Evolutionary conservation across 1,284 basidiomycete genomes (phyloP).

Genomic region (Ganoderma resinaceum): DNA sequence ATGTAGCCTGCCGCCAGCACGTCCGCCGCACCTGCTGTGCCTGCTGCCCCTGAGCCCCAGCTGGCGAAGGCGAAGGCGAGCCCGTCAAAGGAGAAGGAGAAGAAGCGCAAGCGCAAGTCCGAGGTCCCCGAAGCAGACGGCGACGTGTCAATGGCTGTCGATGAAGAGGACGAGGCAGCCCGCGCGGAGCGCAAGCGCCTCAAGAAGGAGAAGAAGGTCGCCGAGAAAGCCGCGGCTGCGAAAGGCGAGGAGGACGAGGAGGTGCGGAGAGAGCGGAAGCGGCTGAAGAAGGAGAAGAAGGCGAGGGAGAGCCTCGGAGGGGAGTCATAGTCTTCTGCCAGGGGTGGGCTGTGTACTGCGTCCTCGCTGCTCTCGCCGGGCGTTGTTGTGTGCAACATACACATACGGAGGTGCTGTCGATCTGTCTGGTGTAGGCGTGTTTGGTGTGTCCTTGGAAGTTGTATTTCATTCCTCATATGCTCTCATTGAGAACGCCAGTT

Average conservation of each 20-base stretch:
- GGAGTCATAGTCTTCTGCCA: conserved; percentile 37
- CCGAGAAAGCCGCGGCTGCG: conserved; percentile 52
- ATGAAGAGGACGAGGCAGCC: conserved; percentile 65
- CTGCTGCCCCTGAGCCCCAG: conserved; percentile 30
- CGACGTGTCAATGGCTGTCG: conserved; percentile 51
- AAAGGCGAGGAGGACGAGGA: conserved; percentile 42
- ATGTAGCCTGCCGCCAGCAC: conserved; percentile 54
- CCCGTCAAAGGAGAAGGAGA: conserved; percentile 54
- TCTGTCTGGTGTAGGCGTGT: conserved; percentile 22
- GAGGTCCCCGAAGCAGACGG: conserved; percentile 55
- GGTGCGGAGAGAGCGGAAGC: conserved; percentile 42
- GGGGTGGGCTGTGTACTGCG: conserved; percentile 1
- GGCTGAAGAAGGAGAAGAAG: conserved; percentile 46
- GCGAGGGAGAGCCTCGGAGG: conserved; percentile 43
- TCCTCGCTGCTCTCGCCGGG: conserved; percentile 1
- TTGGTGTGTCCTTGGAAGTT: conserved; percentile 16
- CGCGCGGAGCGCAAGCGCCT: conserved; percentile 42
- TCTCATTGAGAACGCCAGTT: not conserved
- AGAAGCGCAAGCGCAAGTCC: conserved; percentile 78
- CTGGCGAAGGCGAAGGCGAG: conserved; percentile 43
- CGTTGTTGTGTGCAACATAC: conserved; percentile 22
- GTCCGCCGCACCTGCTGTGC: conserved; percentile 30
- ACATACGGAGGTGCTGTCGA: conserved; percentile 18
- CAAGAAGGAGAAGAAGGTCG: conserved; percentile 60
- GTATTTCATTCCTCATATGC: conserved; percentile 14